Conservation (phyloP, 106 monocot species). For the Allium fistulosum region DNA sequence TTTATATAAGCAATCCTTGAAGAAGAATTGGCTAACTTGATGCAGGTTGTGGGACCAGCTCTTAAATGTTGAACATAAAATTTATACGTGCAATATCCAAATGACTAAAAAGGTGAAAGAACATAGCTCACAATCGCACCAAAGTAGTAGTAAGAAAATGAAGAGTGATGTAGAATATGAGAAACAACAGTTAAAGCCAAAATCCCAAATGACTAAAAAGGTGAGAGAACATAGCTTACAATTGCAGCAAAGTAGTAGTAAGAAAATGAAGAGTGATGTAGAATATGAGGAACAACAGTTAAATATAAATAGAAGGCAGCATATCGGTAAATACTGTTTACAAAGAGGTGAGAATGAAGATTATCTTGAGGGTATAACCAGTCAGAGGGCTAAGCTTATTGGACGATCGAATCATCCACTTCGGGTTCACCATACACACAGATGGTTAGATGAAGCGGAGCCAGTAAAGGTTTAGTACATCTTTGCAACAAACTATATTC, state of each 20-base stretch:
- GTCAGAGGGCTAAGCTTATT: constrained; percentile 9
- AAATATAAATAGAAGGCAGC: constrained; percentile 30
- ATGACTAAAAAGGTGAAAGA: constrained; percentile 8
- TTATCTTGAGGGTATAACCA: constrained; percentile 14
- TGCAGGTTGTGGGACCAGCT: constrained; percentile 76
- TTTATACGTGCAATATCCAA: constrained; percentile 5
- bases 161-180: constrained; percentile 30
- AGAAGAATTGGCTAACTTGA: neutral
- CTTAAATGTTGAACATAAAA: constrained; percentile 35
- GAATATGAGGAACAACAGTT: constrained; percentile 25
- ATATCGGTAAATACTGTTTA: constrained; percentile 14
- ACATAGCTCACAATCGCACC: constrained; percentile 8
- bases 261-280: constrained; percentile 8
- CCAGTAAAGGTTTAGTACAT: constrained; percentile 34
- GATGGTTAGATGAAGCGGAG: constrained; percentile 31
- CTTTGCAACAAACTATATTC: too few species aligned
- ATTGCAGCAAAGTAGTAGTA: neutral
- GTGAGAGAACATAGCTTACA: constrained; percentile 13
- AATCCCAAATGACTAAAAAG: neutral
- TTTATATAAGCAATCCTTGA: too few species aligned
- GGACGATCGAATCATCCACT: constrained; percentile 14
- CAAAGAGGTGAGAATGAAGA: constrained; percentile 37
- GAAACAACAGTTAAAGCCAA: constrained; percentile 14
- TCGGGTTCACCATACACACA: constrained; percentile 30
- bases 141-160: neutral